A percentile compares a stretch with the other conserved stretches of the same genome.
Evolutionary conservation across 2,329 filamentous ascomycete genomes (phyloP).

Genomic region (Sarocladiaceae sp.): DNA sequence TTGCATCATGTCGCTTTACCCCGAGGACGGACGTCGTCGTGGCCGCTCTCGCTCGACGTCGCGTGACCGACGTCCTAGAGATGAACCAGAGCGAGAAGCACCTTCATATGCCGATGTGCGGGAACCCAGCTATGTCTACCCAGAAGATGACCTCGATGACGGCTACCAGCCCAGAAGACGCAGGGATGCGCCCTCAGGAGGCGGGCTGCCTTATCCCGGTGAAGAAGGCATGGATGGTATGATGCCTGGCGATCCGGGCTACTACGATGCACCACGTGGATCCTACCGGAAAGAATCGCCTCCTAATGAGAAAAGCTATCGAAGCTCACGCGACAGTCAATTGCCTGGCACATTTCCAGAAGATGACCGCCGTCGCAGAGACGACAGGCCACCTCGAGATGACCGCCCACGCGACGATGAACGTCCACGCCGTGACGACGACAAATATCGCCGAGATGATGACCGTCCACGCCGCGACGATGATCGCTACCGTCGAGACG

Average conservation of each 20-base stretch:
- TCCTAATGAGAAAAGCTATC: constrained; percentile 29
- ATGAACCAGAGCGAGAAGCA: constrained; percentile 23
- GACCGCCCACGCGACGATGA: constrained; percentile 1
- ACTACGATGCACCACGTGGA: constrained; percentile 30
- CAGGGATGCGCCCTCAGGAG: constrained; percentile 27
- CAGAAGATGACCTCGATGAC: constrained; percentile 38
- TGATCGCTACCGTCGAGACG: constrained; percentile 13
- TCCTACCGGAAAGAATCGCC: constrained; percentile 31
- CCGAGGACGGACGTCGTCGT: constrained; percentile 39
- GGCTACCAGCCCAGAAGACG: constrained; percentile 25
- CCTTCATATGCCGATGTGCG: constrained; percentile 33
- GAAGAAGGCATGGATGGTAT: constrained; percentile 32
- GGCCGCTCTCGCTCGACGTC: constrained; percentile 45
- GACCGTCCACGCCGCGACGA: background rate
- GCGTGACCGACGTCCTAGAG: constrained; percentile 29
- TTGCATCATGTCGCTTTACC: constrained; percentile 45
- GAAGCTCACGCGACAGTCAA: constrained; percentile 31
- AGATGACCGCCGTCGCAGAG: constrained; percentile 1
- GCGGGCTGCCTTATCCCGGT: constrained; percentile 34
- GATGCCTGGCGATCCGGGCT: constrained; percentile 29
- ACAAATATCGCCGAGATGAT: constrained; percentile 12
- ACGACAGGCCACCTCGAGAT: constrained; percentile 4
- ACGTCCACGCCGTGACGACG: constrained; percentile 2
- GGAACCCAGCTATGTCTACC: constrained; percentile 38
- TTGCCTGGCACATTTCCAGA: constrained; percentile 30